phyloP scores from a whole-genome alignment of 2,329 filamentous ascomycete genomes.

The Penicillium sp. region DNA sequence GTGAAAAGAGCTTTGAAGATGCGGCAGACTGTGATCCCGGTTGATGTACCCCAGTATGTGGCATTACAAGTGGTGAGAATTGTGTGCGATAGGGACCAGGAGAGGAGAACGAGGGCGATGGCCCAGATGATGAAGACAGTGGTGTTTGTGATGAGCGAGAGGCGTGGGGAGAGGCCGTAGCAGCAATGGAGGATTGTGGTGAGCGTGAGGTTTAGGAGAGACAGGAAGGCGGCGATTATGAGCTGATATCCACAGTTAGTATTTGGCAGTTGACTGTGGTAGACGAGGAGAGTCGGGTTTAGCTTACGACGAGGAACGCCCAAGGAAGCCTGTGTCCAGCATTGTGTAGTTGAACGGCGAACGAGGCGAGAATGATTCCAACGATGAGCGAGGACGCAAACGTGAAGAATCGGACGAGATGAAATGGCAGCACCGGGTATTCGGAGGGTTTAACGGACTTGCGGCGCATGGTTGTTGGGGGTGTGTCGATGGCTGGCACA shows the following conservation, averaged over 20 bases:
- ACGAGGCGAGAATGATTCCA: constrained; percentile 59
- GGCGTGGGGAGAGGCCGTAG: constrained; percentile 56
- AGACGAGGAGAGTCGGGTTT: constrained; percentile 29
- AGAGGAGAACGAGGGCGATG: constrained; percentile 56
- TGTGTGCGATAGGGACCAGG: constrained; percentile 60
- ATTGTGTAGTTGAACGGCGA: constrained; percentile 58
- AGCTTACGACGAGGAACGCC: constrained; percentile 63
- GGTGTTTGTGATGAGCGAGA: constrained; percentile 57
- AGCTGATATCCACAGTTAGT: constrained; percentile 46
- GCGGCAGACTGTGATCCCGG: constrained; percentile 61
- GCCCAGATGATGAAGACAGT: constrained; percentile 58
- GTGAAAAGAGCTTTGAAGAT: constrained; percentile 65
- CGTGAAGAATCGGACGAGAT: constrained; percentile 41
- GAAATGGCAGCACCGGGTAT: constrained; percentile 47
- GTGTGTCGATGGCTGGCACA: constrained; percentile 11
- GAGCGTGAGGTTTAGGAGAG: constrained; percentile 53
- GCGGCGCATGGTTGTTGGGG: constrained; percentile 32
- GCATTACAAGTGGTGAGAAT: constrained; percentile 57
- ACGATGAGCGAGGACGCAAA: constrained; percentile 61
- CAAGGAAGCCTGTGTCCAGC: constrained; percentile 61
- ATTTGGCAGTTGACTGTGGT: constrained; percentile 7
- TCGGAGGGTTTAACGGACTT: constrained; percentile 43
- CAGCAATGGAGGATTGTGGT: constrained; percentile 59
- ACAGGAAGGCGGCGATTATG: constrained; percentile 56
- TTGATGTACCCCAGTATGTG: constrained; percentile 58